These are phyloP conservation scores for Casuarina glauca DNA, from an alignment of 306 rosid genomes.

Conservation along the genomic window DNA sequence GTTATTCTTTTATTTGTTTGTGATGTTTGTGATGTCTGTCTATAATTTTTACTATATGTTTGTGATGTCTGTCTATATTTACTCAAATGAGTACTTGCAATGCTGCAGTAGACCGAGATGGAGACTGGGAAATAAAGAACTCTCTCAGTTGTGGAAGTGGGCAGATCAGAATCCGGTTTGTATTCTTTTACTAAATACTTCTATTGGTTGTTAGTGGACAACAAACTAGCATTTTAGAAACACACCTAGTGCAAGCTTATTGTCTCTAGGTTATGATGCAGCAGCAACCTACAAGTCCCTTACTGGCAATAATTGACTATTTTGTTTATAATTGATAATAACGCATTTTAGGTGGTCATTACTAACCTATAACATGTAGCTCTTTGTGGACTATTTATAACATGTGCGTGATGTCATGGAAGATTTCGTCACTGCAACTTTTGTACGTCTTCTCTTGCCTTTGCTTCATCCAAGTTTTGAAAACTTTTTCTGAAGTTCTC, in stretches of 20 bases:
- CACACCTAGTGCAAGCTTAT: slow-evolving; percentile 25
- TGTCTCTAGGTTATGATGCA: slow-evolving; percentile 4
- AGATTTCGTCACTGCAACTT: neutral
- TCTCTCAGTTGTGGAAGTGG: slow-evolving; percentile 98
- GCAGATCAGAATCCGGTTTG: slow-evolving; percentile 96
- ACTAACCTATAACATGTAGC: too few species aligned
- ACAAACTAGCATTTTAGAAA: slow-evolving; percentile 4
- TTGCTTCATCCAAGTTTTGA: neutral
- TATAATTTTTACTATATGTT: slow-evolving; percentile 3
- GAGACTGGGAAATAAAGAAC: slow-evolving; percentile 96
- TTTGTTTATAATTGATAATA: too few species aligned
- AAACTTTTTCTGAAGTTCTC: neutral
- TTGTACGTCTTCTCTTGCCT: neutral
- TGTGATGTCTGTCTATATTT: slow-evolving; percentile 12
- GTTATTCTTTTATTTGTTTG: neutral
- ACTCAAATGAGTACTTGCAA: slow-evolving; percentile 10
- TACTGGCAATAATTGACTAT: neutral
- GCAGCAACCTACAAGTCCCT: neutral
- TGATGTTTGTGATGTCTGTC: slow-evolving; percentile 12
- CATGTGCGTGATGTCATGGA: neutral
- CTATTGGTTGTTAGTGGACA: slow-evolving; percentile 10
- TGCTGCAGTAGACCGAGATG: slow-evolving; percentile 78
- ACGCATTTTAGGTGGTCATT: neutral
- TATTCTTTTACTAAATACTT: slow-evolving; percentile 10
- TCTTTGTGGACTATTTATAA: neutral